Base-by-base conservation (phyloP, 1,284 basidiomycete species). In the Microbotryum silenes-acaulis region DNA sequence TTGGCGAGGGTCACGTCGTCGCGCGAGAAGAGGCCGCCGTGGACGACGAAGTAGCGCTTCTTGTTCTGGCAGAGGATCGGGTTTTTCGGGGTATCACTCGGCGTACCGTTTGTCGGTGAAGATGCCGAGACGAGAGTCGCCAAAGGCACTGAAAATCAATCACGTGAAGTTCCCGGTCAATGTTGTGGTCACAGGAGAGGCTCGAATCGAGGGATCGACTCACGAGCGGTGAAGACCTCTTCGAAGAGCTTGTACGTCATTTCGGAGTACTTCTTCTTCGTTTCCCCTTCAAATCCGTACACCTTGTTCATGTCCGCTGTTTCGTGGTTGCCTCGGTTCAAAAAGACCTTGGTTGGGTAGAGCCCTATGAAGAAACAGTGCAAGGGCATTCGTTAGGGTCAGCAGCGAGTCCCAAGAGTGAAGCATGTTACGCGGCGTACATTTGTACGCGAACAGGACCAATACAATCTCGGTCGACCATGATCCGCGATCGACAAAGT, bases 381-480 rank as follows among this genome's bases (percentile, higher is more conserved):
- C 4, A 42, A 42, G 5, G 12, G 1, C 12, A 6, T 12, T 27
- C 23, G 6, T 12, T 27, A 14, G 5, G 44, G 27, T 45, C 57
- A 27, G 29, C 64, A 67, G 54, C 65, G 25, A 66, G 49, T 56
- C 60, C 59, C 56, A 49, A 61, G 42, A 21, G 14, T 18, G 14
- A 12, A 18, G 37, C 37, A 16, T 42, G 5, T 18, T 9, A 48
- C 47, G 14, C 49, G 23, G 60, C 61, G 46, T 50, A 61, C 93
- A 98, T 81, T 98, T 98, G 79, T 89, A 97, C 6, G 93, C 91
- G 73, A 98, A 90, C 3, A 93, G 85, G 10, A 89, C 88, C 64
- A 98, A 77, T 59, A 93, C 92, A 61, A 97, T 93, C 77, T 99
- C 96, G 62, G 97, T 88, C 12, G 89, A 91, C 93, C 93, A 97